phyloP scores from a whole-genome alignment of 2,329 filamentous ascomycete genomes.

The Microcyclosporella mali region DNA sequence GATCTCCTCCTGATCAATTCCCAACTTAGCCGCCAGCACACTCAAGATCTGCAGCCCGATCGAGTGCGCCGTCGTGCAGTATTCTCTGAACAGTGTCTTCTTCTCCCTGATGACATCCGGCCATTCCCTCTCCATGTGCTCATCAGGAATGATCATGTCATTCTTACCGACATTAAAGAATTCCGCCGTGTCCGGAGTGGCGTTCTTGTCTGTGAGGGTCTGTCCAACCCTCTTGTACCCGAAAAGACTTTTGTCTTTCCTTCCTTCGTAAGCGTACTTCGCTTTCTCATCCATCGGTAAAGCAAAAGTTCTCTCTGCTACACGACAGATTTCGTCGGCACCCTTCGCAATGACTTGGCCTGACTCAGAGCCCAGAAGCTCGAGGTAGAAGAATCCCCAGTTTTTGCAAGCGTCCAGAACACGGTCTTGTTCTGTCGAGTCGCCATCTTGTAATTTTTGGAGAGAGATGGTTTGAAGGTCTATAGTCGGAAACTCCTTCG shows the following conservation, averaged over 20 bases:
- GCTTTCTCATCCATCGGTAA: constrained; percentile 43
- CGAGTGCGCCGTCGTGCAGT: constrained; percentile 42
- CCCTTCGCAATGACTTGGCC: constrained; percentile 26
- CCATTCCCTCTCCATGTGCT: constrained; percentile 26
- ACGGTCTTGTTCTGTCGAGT: constrained; percentile 32
- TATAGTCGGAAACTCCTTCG: constrained; percentile 21
- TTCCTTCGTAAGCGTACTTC: constrained; percentile 38
- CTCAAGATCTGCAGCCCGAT: constrained; percentile 43
- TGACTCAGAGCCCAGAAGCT: constrained; percentile 34
- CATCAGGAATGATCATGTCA: constrained; percentile 42
- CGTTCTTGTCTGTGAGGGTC: constrained; percentile 42
- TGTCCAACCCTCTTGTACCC: constrained; percentile 39
- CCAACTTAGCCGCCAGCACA: constrained; percentile 42
- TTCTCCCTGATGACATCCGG: constrained; percentile 23
- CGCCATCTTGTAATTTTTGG: constrained; percentile 32
- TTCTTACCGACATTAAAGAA: constrained; percentile 54
- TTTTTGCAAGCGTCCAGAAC: constrained; percentile 40
- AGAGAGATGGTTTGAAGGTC: constrained; percentile 35
- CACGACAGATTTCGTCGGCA: constrained; percentile 24
- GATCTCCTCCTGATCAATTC: constrained; percentile 39
- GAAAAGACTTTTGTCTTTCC: constrained; percentile 35
- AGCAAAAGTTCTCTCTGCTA: constrained; percentile 44
- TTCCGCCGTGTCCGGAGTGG: constrained; percentile 49
- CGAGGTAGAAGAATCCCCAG: constrained; percentile 53
- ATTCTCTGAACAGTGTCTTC: constrained; percentile 35